phyloP scores from a whole-genome alignment of 164 flowering plant genomes.

The Hamamelis virginiana region DNA sequence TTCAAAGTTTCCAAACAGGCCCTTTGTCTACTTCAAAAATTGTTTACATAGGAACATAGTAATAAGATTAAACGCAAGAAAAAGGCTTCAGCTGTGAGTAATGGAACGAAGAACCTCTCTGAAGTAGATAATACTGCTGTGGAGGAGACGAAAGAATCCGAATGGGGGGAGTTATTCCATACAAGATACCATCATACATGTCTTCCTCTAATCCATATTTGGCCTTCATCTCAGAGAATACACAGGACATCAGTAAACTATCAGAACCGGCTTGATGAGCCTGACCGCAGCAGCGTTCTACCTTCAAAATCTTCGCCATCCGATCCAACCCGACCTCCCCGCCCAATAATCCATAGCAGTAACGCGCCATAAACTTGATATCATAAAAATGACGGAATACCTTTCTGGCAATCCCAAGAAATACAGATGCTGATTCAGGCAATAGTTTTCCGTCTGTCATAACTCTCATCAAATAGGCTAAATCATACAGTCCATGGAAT shows the following conservation, averaged over 20 bases:
- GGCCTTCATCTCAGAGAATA: not conserved
- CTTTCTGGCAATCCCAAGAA: not conserved
- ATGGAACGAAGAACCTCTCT: no score
- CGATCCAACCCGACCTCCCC: not conserved
- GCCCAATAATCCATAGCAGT: not conserved
- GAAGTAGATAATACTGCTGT: no score
- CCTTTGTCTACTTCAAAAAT: no score
- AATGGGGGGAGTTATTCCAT: no score
- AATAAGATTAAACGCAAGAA: no score
- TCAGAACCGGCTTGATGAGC: constrained; percentile 1
- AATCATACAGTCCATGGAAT: not conserved
- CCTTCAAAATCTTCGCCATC: not conserved
- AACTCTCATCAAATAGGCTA: not conserved
- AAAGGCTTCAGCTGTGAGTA: no score
- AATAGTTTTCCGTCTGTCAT: not conserved
- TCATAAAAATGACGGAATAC: not conserved
- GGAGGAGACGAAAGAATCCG: no score
- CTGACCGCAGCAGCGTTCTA: not conserved
- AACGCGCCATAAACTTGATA: not conserved
- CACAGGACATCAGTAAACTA: not conserved
- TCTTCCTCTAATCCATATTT: no score
- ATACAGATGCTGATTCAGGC: not conserved
- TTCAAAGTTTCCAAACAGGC: no score
- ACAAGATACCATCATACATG: no score
- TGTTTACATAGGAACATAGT: no score